These are phyloP conservation scores for Chytriomyces sp. DNA, from an alignment of 192 early-diverging fungal species.

Conservation along the genomic window DNA sequence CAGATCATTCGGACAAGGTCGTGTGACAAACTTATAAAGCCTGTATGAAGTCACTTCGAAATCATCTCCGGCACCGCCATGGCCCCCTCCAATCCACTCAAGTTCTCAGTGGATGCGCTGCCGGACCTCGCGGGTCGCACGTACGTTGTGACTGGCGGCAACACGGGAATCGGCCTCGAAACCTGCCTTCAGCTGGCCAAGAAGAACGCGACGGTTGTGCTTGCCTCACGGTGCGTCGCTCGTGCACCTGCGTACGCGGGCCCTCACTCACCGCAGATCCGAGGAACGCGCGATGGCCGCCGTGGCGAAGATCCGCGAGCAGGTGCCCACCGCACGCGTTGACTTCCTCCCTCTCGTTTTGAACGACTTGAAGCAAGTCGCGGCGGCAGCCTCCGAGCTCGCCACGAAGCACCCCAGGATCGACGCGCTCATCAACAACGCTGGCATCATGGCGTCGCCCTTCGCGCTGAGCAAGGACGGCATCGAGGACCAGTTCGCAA, in stretches of 20 bases:
- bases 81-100: background rate
- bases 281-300: constrained; percentile 31
- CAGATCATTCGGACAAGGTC: no score
- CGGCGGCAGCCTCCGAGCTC: constrained; percentile 39
- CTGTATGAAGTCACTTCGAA: no score
- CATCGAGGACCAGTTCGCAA: constrained; percentile 68
- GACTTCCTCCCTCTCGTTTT: constrained; percentile 37
- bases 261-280: constrained; percentile 20
- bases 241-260: background rate
- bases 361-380: constrained; percentile 39
- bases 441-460: constrained; percentile 67
- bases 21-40: no score
- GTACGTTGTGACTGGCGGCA: constrained; percentile 46
- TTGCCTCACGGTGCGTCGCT: background rate
- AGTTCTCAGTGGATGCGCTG: background rate
- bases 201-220: constrained; percentile 31
- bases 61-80: no score
- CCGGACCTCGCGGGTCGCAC: constrained; percentile 16
- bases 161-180: constrained; percentile 42
- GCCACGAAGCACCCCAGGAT: constrained; percentile 35
- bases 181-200: constrained; percentile 25
- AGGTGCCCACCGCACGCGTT: constrained; percentile 19
- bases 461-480: constrained; percentile 54
- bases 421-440: constrained; percentile 66
- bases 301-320: constrained; percentile 35